Conservation (phyloP, 345 rosid species). For the Citrus unshiu region DNA sequence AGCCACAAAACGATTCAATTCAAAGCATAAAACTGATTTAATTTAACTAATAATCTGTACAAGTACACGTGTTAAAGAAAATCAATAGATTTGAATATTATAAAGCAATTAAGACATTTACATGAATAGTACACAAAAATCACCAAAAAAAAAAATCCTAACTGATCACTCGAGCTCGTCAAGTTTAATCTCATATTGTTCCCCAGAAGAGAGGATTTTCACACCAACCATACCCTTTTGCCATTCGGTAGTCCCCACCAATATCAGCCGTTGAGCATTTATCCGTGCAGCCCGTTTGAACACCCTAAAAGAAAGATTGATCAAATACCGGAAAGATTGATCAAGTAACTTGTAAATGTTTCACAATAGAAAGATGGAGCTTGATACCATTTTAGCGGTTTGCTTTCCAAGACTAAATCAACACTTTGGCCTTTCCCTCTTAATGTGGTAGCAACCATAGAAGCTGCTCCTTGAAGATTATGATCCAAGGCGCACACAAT, state of each 20-base stretch:
- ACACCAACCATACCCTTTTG: conserved; percentile 77
- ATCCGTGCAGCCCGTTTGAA: conserved; percentile 83
- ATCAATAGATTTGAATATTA: not conserved
- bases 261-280: conserved; percentile 69
- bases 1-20: not conserved
- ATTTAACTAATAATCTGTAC: not conserved
- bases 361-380: not conserved
- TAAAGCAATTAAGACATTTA: not conserved
- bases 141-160: not conserved
- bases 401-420: conserved; percentile 80
- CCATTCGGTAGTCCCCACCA: conserved; percentile 85
- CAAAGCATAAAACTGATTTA: not conserved
- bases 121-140: not conserved
- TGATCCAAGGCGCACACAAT: conserved; percentile 80
- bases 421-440: conserved; percentile 77
- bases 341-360: not conserved
- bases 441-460: conserved; percentile 68
- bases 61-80: not conserved
- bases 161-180: conserved; percentile 48
- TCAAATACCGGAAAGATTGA: not conserved
- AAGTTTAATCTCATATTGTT: conserved; percentile 74
- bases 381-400: conserved; percentile 77
- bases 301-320: conserved; percentile 44
- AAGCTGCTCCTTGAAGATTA: conserved; percentile 81
- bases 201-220: conserved; percentile 68